Evolutionary conservation across 208 protist genomes (phyloP).

Genomic region (Jaenimonas drosophilae): DNA sequence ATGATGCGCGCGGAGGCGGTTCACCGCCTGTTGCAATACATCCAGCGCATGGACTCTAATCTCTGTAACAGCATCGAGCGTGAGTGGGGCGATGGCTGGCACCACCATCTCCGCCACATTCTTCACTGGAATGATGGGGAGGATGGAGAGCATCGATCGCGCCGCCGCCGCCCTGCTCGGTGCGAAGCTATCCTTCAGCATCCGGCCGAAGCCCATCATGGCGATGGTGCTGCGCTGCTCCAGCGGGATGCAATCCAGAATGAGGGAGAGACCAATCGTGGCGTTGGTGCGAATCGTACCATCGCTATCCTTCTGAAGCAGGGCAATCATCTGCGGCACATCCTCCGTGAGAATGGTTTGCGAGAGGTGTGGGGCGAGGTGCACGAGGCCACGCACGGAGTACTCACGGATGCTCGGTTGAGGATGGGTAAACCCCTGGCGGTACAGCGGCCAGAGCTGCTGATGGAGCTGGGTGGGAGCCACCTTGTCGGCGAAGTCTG

Average conservation of each 20-base stretch:
- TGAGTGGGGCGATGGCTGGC: conserved; percentile 40
- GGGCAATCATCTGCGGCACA: conserved; percentile 32
- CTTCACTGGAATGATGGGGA: conserved; percentile 21
- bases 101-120: conserved; percentile 44
- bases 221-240: conserved; percentile 35
- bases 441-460: conserved; percentile 63
- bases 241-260: conserved; percentile 35
- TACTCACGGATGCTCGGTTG: conserved; percentile 58
- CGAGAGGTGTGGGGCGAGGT: conserved; percentile 43
- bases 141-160: conserved; percentile 29
- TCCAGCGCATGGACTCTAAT: conserved; percentile 32
- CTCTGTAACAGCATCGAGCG: conserved; percentile 45
- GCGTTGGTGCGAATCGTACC: conserved; percentile 81
- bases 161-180: conserved; percentile 56
- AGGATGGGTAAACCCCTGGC: conserved; percentile 46
- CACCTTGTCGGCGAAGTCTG: conserved; percentile 33
- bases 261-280: conserved; percentile 66
- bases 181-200: conserved; percentile 77
- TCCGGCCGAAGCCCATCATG: conserved; percentile 49
- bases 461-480: conserved; percentile 24
- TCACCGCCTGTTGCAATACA: conserved; percentile 18
- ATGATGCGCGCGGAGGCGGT: background rate
- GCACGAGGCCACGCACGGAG: conserved; percentile 59
- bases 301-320: conserved; percentile 67
- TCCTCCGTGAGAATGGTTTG: conserved; percentile 35